Conservation (phyloP, 2,329 filamentous ascomycete species). For the Orbilia ellipsospora region DNA sequence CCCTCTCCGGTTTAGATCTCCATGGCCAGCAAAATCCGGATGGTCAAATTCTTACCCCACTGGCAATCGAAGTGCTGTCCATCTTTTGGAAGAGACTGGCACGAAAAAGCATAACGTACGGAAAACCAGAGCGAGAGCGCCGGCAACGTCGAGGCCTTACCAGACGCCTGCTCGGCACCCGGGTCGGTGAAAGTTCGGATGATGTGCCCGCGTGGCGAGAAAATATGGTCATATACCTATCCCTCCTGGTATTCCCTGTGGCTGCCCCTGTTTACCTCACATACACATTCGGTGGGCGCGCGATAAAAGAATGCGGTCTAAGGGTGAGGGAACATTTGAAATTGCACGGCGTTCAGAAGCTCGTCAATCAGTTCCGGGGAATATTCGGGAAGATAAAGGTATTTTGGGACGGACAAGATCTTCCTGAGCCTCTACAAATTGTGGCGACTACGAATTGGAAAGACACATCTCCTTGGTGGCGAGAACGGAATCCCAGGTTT, state of each 20-base stretch:
- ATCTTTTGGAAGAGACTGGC: conserved; percentile 37
- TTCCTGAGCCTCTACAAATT: neutral
- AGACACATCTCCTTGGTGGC: neutral
- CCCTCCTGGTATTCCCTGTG: neutral
- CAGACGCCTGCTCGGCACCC: neutral
- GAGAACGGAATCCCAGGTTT: neutral
- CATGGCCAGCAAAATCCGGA: neutral
- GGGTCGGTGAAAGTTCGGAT: conserved; percentile 1
- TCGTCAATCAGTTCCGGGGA: no score
- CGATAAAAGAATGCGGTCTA: no score
- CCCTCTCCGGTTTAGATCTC: conserved; percentile 17
- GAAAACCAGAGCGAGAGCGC: neutral
- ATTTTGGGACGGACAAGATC: no score
- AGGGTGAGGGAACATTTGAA: neutral
- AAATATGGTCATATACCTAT: neutral
- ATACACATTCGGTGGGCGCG: no score
- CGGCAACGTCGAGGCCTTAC: neutral
- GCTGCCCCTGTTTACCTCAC: neutral
- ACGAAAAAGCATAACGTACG: neutral
- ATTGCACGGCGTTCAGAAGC: no score
- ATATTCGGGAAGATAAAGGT: no score
- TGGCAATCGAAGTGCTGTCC: conserved; percentile 23
- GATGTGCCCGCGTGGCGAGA: neutral
- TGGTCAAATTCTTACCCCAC: conserved; percentile 1
- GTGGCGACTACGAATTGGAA: neutral